A percentile compares a stretch with the other conserved stretches of the same genome.
These are phyloP conservation scores for Corchorus capsularis DNA, from an alignment of 345 rosid genomes.

Conservation along the genomic window DNA sequence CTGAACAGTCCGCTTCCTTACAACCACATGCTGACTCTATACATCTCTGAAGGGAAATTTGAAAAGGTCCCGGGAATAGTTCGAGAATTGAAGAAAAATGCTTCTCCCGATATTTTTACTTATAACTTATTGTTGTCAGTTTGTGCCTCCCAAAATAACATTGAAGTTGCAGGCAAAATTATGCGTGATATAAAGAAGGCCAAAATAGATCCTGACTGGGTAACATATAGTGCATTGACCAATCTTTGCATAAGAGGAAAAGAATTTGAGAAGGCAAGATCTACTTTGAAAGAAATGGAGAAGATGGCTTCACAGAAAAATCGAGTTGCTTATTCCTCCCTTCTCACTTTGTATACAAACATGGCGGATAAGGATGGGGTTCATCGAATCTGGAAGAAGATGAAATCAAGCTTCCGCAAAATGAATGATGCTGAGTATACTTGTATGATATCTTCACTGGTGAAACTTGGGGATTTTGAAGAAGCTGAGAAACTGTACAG, in stretches of 20 bases:
- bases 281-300: slow-evolving; percentile 85
- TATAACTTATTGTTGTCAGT: slow-evolving; percentile 70
- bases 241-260: slow-evolving; percentile 58
- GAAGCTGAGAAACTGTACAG: slow-evolving; percentile 66
- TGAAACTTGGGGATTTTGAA: slow-evolving; percentile 65
- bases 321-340: slow-evolving; percentile 65
- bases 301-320: slow-evolving; percentile 59
- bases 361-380: slow-evolving; percentile 64
- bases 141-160: slow-evolving; percentile 53
- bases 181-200: slow-evolving; percentile 59
- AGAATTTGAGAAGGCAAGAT: slow-evolving; percentile 54
- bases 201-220: slow-evolving; percentile 77
- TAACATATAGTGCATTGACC: slow-evolving; percentile 66
- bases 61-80: slow-evolving; percentile 59
- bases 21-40: slow-evolving; percentile 75
- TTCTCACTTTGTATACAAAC: slow-evolving; percentile 69
- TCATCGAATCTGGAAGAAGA: slow-evolving; percentile 65
- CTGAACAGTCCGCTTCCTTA: slow-evolving; percentile 64
- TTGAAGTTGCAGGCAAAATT: slow-evolving; percentile 63
- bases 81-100: slow-evolving; percentile 56
- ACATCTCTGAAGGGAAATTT: slow-evolving; percentile 52
- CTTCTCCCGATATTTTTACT: slow-evolving; percentile 72
- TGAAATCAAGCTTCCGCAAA: slow-evolving; percentile 59
- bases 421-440: slow-evolving; percentile 73
- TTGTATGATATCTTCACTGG: slow-evolving; percentile 72